Evolutionary conservation across 2,329 filamentous ascomycete genomes (phyloP), one percentile per base, ranked within the genome.

Genomic region (Zymoseptoria ardabiliae): DNA sequence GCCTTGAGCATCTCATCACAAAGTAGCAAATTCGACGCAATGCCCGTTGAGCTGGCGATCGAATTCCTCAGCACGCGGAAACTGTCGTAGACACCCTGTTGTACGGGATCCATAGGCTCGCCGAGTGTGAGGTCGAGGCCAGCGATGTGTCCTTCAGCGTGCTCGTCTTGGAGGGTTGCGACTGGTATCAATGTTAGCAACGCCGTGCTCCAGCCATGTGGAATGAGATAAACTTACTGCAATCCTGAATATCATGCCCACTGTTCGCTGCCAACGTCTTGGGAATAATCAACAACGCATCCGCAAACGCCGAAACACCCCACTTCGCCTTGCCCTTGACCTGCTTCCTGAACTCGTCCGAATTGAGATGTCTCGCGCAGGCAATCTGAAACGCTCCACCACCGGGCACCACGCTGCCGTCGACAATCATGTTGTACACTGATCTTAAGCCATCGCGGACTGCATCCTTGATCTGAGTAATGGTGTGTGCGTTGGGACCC

Each of bases 391-490:
- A 99, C 54, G 94, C 90, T 69, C 94, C 94, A 59, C 86, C 94
- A 60, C 94, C 94, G 1, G 94, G 94, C 23, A 99, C 91, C 20
- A 99, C 94, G 67, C 89, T 93, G 77, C 88, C 86, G 75, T 99
- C 94, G n/a, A 97, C 93, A 74, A 99, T 97, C 82, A 96, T 96
- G 81, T 99, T 99, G 84, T 97, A 97, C 54, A 97, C 94, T 73
- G 91, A 96, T 72, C 94, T 86, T 67, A 99, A 82, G 63, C 94
- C 94, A 73, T 99, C 94, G 57, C 94, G 86, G 51, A 97, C 94
- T 2, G 94, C 94, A 73, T 99, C 94, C 66, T 91, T 96, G 71
- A 99, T 91, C 77, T 99, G 94, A 13, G 89, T 86, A 70, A 99
- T 99, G 62, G 93, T 97, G 80, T 99, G 94, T 71, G 87, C 82